Evolutionary conservation across 345 rosid species (phyloP).

Genomic region (Dipteronia dyeriana): DNA sequence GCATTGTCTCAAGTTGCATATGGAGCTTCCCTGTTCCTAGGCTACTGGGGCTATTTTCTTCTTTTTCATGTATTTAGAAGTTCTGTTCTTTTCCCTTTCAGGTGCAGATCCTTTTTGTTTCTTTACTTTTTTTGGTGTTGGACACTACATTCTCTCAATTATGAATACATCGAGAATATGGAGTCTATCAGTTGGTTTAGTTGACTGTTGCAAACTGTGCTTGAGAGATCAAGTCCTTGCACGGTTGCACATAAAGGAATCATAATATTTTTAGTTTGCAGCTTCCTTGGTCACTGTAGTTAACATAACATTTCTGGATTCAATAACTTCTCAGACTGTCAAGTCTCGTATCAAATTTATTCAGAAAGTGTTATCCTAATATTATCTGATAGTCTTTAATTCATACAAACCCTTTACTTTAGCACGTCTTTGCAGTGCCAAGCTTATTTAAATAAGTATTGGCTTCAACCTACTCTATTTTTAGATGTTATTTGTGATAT

Average conservation of each 20-base stretch:
- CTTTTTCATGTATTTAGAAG: constrained; percentile 41
- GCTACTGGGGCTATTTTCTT: constrained; percentile 93
- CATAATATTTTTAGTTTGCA: neutral
- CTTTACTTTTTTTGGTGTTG: neutral
- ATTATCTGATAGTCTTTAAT: no score
- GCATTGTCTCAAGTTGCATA: constrained; percentile 82
- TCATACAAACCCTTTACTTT: no score
- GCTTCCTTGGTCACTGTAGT: neutral
- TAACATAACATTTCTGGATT: neutral
- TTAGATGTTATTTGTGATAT: neutral
- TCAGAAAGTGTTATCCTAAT: neutral
- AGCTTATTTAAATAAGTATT: neutral
- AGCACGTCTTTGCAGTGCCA: no score
- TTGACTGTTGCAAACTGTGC: neutral
- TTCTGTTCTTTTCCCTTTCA: constrained; percentile 76
- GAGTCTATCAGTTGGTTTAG: neutral
- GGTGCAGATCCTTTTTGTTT: constrained; percentile 43
- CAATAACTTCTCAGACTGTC: neutral
- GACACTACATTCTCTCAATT: constrained; percentile 10
- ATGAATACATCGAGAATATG: neutral
- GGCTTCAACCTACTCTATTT: neutral
- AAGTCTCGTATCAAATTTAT: neutral
- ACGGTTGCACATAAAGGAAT: neutral
- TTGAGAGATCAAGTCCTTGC: neutral
- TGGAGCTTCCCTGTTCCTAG: constrained; percentile 69